A percentile compares a stretch with the other conserved stretches of the same genome.
Conservation (phyloP, 2,329 filamentous ascomycete genomes). For the Aureobasidium sp. region DNA sequence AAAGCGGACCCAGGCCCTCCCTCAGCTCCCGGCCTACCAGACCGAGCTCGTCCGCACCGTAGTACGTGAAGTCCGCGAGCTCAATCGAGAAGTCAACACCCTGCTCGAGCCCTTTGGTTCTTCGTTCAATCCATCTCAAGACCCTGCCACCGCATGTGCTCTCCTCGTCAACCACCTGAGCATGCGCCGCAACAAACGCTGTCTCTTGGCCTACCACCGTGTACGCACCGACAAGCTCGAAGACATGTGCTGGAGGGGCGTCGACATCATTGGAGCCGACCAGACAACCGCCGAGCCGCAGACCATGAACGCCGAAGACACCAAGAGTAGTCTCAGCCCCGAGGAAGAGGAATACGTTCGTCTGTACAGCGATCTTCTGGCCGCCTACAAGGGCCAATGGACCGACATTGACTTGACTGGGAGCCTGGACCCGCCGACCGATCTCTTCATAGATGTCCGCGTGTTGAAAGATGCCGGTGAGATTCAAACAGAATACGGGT, state of each 20-base stretch:
- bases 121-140: conserved; percentile 74
- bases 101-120: conserved; percentile 74
- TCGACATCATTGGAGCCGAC: conserved; percentile 67
- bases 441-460: conserved; percentile 93
- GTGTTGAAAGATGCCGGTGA: conserved; percentile 96
- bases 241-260: conserved; percentile 85
- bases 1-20: conserved; percentile 83
- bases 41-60: conserved; percentile 83
- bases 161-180: conserved; percentile 89
- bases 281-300: conserved; percentile 32
- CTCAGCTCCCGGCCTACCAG: conserved; percentile 84
- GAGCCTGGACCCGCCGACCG: conserved; percentile 84
- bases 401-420: conserved; percentile 95
- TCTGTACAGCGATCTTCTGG: conserved; percentile 82
- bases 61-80: conserved; percentile 84
- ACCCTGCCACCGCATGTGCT: conserved; percentile 79
- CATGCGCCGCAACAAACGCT: conserved; percentile 94
- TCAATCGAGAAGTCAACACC: conserved; percentile 75
- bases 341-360: conserved; percentile 96
- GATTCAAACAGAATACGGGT: conserved; percentile 99
- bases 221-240: conserved; percentile 87
- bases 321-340: conserved; percentile 65
- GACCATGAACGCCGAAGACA: conserved; percentile 44
- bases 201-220: conserved; percentile 86
- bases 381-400: conserved; percentile 98